Conservation (phyloP, 345 rosid species). For the Linum tenue region DNA sequence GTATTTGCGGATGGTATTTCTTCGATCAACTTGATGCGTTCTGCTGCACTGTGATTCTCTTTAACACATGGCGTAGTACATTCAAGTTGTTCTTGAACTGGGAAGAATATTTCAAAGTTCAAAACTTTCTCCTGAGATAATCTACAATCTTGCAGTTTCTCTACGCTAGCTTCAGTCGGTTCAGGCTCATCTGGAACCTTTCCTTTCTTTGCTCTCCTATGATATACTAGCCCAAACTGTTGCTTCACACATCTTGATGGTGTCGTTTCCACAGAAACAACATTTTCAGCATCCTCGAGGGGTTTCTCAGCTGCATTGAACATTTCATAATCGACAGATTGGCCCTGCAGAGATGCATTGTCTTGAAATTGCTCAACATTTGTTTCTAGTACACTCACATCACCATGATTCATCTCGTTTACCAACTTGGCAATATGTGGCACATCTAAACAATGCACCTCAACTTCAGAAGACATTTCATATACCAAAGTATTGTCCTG, state of each 20-base stretch:
- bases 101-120: conserved; percentile 8
- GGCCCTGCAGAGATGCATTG: conserved; percentile 10
- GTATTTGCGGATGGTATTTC: conserved; percentile 15
- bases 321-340: conserved; percentile 7
- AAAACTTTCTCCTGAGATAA: conserved; percentile 11
- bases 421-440: too few relatives aligned
- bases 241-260: background rate
- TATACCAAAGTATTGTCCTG: conserved; percentile 9
- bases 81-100: conserved; percentile 21
- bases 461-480: conserved; percentile 12
- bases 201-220: background rate
- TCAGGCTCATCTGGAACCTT: background rate
- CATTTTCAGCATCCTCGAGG: conserved; percentile 13
- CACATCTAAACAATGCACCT: background rate
- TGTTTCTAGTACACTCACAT: conserved; percentile 17
- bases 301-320: conserved; percentile 16
- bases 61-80: conserved; percentile 14
- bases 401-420: conserved; percentile 13
- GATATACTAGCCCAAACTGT: background rate
- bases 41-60: conserved; percentile 22
- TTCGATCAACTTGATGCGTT: conserved; percentile 21
- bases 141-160: conserved; percentile 27
- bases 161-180: conserved; percentile 20
- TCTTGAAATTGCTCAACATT: conserved; percentile 33
- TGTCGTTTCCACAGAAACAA: background rate